phyloP scores from a whole-genome alignment of 139 green algal genomes.

The Chloropicon primus region DNA sequence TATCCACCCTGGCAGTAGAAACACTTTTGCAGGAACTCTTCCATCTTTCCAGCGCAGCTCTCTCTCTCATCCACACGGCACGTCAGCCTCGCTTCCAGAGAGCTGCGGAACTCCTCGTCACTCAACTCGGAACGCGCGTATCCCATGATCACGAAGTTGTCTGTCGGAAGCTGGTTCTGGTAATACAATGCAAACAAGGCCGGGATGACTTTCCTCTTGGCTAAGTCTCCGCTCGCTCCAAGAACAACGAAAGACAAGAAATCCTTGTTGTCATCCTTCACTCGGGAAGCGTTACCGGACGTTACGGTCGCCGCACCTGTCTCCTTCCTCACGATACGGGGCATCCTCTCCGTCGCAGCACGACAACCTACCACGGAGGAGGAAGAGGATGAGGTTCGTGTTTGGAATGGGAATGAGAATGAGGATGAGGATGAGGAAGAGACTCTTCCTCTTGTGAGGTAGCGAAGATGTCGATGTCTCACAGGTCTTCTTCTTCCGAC shows the following conservation, averaged over 20 bases:
- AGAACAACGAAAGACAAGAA: neutral
- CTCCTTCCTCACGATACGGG: neutral
- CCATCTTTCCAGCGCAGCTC: conserved; percentile 5
- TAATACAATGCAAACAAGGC: conserved; percentile 57
- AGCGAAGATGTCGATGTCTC: too few relatives aligned
- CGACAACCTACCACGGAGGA: too few relatives aligned
- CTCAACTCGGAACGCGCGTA: conserved; percentile 59
- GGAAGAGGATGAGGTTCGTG: too few relatives aligned
- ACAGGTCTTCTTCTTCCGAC: too few relatives aligned
- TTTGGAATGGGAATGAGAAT: too few relatives aligned
- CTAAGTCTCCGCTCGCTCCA: neutral
- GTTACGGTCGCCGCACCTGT: neutral
- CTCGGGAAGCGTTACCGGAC: neutral
- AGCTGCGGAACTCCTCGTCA: conserved; percentile 41
- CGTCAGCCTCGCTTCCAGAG: conserved; percentile 34
- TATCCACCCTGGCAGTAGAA: conserved; percentile 56
- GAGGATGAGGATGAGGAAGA: too few relatives aligned
- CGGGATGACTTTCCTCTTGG: conserved; percentile 75
- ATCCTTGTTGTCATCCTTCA: neutral
- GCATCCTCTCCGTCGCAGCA: neutral
- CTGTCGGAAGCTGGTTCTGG: conserved; percentile 42
- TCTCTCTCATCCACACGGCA: conserved; percentile 1
- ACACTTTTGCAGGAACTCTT: conserved; percentile 49
- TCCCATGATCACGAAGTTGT: conserved; percentile 51
- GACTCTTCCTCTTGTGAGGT: too few relatives aligned